These are phyloP conservation scores for Parascedosporium putredinis DNA, from an alignment of 2,329 filamentous ascomycete species.

Conservation along the genomic window DNA sequence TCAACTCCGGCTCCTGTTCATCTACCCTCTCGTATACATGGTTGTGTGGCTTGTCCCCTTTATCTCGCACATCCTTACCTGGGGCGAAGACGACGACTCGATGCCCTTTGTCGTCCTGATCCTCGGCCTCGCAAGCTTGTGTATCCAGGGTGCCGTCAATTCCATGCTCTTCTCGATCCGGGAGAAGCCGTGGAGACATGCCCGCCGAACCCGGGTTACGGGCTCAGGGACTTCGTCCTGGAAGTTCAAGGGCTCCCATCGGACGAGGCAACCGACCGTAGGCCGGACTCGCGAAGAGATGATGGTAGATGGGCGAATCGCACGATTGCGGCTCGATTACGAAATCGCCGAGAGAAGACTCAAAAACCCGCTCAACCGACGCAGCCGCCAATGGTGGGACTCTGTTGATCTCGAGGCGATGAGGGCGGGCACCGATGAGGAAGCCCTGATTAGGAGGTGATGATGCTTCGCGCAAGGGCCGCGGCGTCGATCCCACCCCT, in stretches of 20 bases:
- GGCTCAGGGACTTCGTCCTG: conserved; percentile 8
- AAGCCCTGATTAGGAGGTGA: conserved; percentile 4
- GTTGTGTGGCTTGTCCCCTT: conserved; percentile 65
- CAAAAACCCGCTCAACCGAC: conserved; percentile 12
- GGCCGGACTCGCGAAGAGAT: conserved; percentile 43
- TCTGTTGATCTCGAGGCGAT: conserved; percentile 15
- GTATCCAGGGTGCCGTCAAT: conserved; percentile 57
- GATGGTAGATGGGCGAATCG: conserved; percentile 37
- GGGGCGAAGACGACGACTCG: conserved; percentile 25
- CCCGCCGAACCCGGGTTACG: conserved; percentile 6
- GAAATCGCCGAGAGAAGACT: conserved; percentile 28
- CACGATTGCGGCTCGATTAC: conserved; percentile 35
- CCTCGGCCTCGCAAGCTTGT: conserved; percentile 46
- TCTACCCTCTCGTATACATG: conserved; percentile 66
- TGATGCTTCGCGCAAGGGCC: no score
- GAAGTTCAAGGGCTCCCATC: conserved; percentile 10
- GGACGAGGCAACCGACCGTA: conserved; percentile 15
- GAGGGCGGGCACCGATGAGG: not conserved
- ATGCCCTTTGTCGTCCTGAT: conserved; percentile 44
- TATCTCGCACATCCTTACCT: conserved; percentile 50
- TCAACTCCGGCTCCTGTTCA: conserved; percentile 62
- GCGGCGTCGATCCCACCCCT: no score
- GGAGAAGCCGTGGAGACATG: conserved; percentile 56
- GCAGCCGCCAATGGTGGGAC: conserved; percentile 27
- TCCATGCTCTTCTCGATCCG: conserved; percentile 56